These are phyloP conservation scores for Triticum turgidum DNA, from an alignment of 176 grass and related monocot species.

Conservation along the genomic window DNA sequence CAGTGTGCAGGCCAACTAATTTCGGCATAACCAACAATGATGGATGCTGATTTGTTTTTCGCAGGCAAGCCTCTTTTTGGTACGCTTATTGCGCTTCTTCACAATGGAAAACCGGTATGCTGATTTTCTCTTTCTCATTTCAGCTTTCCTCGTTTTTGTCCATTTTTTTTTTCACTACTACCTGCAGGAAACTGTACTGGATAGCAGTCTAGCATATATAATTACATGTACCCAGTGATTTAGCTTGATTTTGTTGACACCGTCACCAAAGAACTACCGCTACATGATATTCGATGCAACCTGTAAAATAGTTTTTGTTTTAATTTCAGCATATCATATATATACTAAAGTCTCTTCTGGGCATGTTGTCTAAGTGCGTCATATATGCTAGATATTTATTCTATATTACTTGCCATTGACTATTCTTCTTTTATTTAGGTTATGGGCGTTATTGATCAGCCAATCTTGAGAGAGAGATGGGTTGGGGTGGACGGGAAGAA, in stretches of 20 bases:
- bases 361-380: background rate
- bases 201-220: background rate
- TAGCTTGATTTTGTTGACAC: constrained; percentile 2
- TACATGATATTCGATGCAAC: background rate
- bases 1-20: background rate
- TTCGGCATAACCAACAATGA: constrained; percentile 4
- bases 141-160: constrained; percentile 15
- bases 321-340: background rate
- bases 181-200: background rate
- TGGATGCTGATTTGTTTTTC: constrained; percentile 27
- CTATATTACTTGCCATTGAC: background rate
- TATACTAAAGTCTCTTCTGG: background rate
- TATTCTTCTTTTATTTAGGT: constrained; percentile 46
- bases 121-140: constrained; percentile 18
- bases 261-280: background rate
- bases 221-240: background rate
- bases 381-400: background rate
- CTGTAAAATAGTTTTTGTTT: background rate
- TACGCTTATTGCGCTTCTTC: constrained; percentile 76
- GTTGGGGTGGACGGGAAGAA: constrained; percentile 65
- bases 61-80: constrained; percentile 91
- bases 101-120: constrained; percentile 80
- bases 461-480: constrained; percentile 87
- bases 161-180: background rate
- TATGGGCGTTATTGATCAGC: constrained; percentile 84